phyloP scores from a whole-genome alignment of 495 filamentous ascomycete species.

The Penicillium angulare region DNA sequence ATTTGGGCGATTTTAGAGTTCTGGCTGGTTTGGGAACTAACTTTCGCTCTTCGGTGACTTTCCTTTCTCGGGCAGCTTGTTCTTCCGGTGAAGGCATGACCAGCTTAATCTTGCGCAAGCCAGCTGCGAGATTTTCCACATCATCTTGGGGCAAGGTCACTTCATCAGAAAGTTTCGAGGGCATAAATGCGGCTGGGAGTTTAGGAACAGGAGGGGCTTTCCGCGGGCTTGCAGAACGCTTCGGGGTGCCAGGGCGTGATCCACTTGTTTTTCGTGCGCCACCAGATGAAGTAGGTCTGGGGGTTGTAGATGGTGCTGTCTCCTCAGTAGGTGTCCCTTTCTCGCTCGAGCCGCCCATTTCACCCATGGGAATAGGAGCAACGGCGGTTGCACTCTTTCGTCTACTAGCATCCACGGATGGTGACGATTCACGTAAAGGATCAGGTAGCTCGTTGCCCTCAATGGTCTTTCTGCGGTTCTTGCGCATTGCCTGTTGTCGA shows the following conservation, averaged over 20 bases:
- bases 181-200: conserved; percentile 33
- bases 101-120: conserved; percentile 73
- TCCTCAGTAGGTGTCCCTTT: conserved; percentile 8
- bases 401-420: conserved; percentile 31
- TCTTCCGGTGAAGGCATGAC: conserved; percentile 71
- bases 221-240: conserved; percentile 38
- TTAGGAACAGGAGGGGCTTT: conserved; percentile 47
- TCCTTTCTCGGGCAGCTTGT: conserved; percentile 57
- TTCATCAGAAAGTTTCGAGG: conserved; percentile 18
- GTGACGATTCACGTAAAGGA: conserved; percentile 40
- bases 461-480: conserved; percentile 65
- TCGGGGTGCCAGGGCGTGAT: conserved; percentile 47
- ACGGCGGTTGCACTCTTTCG: conserved; percentile 33
- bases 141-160: conserved; percentile 18
- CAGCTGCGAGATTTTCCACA: conserved; percentile 63
- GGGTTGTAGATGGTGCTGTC: conserved; percentile 7
- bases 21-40: conserved; percentile 8
- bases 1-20: conserved; percentile 23
- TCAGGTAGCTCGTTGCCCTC: conserved; percentile 48
- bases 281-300: not conserved
- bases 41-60: conserved; percentile 36
- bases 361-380: conserved; percentile 7
- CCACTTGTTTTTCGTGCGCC: conserved; percentile 40
- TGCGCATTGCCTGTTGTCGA: conserved; percentile 45
- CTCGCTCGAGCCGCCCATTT: not conserved